Evolutionary conservation across 2,329 filamentous ascomycete species (phyloP), one percentile per base, ranked within the genome.

Genomic region (Cladosporium phlei): DNA sequence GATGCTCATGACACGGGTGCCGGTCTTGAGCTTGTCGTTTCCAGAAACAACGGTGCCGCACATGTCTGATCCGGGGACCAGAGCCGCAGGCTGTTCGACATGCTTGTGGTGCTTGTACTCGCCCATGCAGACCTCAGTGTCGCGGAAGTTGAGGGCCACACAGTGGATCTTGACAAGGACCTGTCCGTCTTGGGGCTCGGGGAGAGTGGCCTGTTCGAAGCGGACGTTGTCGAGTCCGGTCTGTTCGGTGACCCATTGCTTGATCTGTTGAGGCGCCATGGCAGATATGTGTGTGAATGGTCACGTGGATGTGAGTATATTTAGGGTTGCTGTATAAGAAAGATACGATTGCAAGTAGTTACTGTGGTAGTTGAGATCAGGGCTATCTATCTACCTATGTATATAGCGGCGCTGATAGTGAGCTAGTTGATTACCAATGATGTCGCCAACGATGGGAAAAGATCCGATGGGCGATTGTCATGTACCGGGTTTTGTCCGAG

Each of bases 41-140:
- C 77, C 76, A 22, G 76, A 56, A 2, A 77, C 67, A 35, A 87
- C 69, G 7, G 72, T 71, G 34, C 83, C 84, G 65, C 81, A 84
- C 73, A 84, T 85, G 64, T 88, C 84, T 17, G 81, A 84, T 63
- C 79, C 83, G 1, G 82, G 82, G 1, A 86, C 78, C 10, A 86
- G 56, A 46, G 70, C 49, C 44, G 65, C 44, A 43, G 62, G 52
- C 49, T 67, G 58, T 28, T 61, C 65, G 35, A 79, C 66, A 3
- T 73, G 71, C 55, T 75, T 73, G 67, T 86, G 80, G 64, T 86
- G 81, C 59, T 72, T 79, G 68, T 86, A 87, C 10, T 79, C 69
- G 22, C 83, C 83, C 69, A 76, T 81, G 58, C 71, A 72, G 16
- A 86, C 83, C 60, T 72, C 69, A 14, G 72, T 72, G 52, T 79